Evolutionary conservation across 768 basidiomycete species (phyloP).

Genomic region (Chalciporus piperatus): DNA sequence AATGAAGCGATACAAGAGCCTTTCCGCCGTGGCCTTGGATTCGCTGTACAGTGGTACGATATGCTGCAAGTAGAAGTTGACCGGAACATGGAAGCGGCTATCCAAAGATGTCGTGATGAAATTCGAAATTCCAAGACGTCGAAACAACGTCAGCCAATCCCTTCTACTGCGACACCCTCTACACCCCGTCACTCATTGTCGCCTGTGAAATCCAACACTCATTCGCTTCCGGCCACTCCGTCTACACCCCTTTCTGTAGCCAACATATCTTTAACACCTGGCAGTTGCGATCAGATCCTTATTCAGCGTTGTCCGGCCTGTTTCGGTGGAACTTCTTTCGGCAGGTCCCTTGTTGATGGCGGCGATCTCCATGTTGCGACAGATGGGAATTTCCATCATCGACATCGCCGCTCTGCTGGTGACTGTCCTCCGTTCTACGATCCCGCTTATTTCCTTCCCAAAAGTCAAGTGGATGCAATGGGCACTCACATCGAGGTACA

Average conservation of each 20-base stretch:
- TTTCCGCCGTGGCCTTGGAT: too few species aligned
- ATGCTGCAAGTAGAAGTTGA: slow-evolving; percentile 16
- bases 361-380: not conserved
- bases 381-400: too few species aligned
- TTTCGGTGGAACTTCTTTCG: slow-evolving; percentile 14
- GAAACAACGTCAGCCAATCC: not conserved
- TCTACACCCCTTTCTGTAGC: not conserved
- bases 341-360: not conserved
- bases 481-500: slow-evolving; percentile 26
- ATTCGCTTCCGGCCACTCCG: not conserved
- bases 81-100: slow-evolving; percentile 5
- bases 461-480: slow-evolving; percentile 31
- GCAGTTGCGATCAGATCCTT: not conserved
- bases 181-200: not conserved
- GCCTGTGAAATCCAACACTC: not conserved
- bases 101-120: slow-evolving; percentile 4
- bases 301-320: slow-evolving; percentile 33
- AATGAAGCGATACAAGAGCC: slow-evolving; percentile 23
- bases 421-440: slow-evolving; percentile 31
- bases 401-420: too few species aligned
- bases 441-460: slow-evolving; percentile 33
- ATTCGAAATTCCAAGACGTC: not conserved
- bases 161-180: not conserved
- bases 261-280: not conserved
- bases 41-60: slow-evolving; percentile 31